Percentiles rank a stretch among this genome's conserved stretches.
phyloP scores from a whole-genome alignment of 208 protist genomes.

The Acanthamoeba lenticulata region DNA sequence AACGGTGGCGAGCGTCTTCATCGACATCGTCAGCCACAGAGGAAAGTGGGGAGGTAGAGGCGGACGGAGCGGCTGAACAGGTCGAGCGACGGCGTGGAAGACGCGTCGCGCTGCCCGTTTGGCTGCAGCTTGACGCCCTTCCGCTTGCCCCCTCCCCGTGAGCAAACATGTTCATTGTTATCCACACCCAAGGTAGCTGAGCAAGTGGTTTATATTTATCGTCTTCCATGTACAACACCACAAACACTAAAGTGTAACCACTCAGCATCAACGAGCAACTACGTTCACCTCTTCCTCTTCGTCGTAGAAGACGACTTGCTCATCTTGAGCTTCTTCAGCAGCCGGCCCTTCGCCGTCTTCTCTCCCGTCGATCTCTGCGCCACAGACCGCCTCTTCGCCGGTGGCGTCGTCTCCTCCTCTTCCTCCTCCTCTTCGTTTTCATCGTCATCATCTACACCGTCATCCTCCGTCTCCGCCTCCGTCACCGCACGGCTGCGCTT shows the following conservation, averaged over 20 bases:
- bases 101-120: background rate
- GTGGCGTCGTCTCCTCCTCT: background rate
- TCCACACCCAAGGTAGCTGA: too few relatives aligned
- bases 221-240: too few relatives aligned
- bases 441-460: too few relatives aligned
- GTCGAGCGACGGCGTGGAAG: background rate
- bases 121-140: background rate
- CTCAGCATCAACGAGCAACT: too few relatives aligned
- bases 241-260: too few relatives aligned
- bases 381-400: background rate
- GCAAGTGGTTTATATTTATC: too few relatives aligned
- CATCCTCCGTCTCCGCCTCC: too few relatives aligned
- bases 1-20: background rate
- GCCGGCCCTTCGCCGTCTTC: background rate
- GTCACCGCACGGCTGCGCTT: background rate
- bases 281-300: too few relatives aligned
- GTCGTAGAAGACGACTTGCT: too few relatives aligned
- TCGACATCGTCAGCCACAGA: background rate
- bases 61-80: background rate
- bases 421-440: background rate
- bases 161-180: too few relatives aligned
- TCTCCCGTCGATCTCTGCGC: background rate
- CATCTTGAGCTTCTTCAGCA: background rate
- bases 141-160: too few relatives aligned
- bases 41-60: background rate